Base-by-base conservation (phyloP, 176 grass and related monocot genomes). In the Eragrostis nindensis region DNA sequence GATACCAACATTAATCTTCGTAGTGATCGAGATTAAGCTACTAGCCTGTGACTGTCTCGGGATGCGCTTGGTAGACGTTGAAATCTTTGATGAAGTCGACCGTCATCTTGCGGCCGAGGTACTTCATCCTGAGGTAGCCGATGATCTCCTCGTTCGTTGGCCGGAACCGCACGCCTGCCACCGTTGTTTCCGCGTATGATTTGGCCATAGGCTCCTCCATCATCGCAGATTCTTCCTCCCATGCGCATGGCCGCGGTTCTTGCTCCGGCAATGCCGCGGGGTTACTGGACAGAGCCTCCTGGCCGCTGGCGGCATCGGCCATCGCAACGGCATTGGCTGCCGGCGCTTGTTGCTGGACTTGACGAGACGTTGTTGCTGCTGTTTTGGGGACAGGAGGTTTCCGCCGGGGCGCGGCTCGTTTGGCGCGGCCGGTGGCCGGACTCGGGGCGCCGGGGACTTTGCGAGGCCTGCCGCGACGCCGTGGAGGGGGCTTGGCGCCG, bases 81-180 rank as follows among this genome's bases (percentile, higher is more conserved):
- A 69, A 44, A 0, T 61, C 62, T 22, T 68, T 62, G 81, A 88
- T 43, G 86, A 75, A 62, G 30, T 53, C 17, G n/a, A 80, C 81
- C 0, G 86, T 75, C 69, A 80, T 30, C 18, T 19, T 1, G 32
- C 8, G 18, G 22, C 62, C 62, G 6, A 8, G 69, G 53, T 84
- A 74, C 52, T 88, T 88, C 14, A 7, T 6, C 30, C 4, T 22
- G 13, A 88, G 81, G 70, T 5, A 84, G 29, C 2, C 7, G 52
- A 88, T 74, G 49, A 84, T 7, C 53, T 88, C 62, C 18, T 17
- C 13, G 68, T 49, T 22, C 25, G 11, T 45, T 9, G 86, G 86
- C 0, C 0, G 14, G 44, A 88, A 88, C 62, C 81, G 76, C 18
- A 88, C 44, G 18, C 86, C 86, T 0, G 26, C 18, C 0, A 2